Base-by-base conservation (phyloP, 2,329 filamentous ascomycete genomes). In the Cladophialophora yegresii region DNA sequence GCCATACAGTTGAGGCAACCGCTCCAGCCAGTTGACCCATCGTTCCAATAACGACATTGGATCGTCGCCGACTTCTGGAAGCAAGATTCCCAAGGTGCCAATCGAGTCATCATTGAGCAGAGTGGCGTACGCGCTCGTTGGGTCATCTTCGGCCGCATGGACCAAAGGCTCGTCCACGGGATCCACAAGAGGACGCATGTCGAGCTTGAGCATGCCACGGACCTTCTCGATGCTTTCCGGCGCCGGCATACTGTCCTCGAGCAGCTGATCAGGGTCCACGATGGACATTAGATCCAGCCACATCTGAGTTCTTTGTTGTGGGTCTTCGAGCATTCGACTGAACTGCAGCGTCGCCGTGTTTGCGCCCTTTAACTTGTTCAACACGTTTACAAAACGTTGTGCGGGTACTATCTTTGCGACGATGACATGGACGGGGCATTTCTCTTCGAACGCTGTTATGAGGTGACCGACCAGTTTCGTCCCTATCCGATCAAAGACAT, bases 281-380 rank as follows among this genome's bases (percentile, higher is more conserved):
- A 81, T 81, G 10, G 77, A 86, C 47, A 92, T 87, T 88, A 93
- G 96, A 73, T 99, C 95, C 57, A 89, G 82, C 81, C 95, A 97
- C 95, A 99, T 98, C 73, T 95, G 90, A 69, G 95, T 92, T 61
- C 95, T 87, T 74, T 96, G 96, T 53, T 91, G 90, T 20, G 92
- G 88, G 72, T 93, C 91, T 7, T 91, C 91, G 12, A 99, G 83
- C 85, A 96, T 92, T 68, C 95, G 96, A 23, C 93, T 93, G 1
- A 93, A 92, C 1, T 95, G 93, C 74, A 98, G 93, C 1, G 95
- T 95, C 22, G 93, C 92, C 64, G 95, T 85, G 73, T 99, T 99
- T 65, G 97, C 95, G 63, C 93, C 87, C 40, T 98, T 83, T 72
- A 95, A 89, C 56, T 95, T 90, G 73, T 93, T 90, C 20, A 99